These are phyloP conservation scores for Albophoma yamanashiensis DNA, from an alignment of 2,329 filamentous ascomycete species.

Conservation along the genomic window DNA sequence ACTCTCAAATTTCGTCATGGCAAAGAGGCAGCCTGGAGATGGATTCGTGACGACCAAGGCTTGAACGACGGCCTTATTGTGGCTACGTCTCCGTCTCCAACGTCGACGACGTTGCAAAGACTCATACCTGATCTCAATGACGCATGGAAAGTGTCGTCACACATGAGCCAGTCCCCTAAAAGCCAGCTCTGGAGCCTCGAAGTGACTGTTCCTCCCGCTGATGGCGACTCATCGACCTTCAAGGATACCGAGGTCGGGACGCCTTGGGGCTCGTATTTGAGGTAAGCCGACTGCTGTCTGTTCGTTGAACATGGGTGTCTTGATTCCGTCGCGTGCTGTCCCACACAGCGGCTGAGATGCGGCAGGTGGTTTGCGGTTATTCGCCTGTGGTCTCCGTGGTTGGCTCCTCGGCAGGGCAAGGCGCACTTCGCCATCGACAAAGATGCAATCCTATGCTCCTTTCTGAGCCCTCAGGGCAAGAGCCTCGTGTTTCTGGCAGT, in stretches of 20 bases:
- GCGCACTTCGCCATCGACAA: conserved; percentile 57
- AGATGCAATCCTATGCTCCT: conserved; percentile 69
- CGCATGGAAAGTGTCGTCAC: conserved; percentile 40
- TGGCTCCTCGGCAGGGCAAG: conserved; percentile 77
- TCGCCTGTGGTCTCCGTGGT: conserved; percentile 71
- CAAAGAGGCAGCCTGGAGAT: conserved; percentile 50
- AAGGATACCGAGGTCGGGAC: conserved; percentile 48
- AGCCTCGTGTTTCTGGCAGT: conserved; percentile 71
- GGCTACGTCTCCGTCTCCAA: conserved; percentile 17
- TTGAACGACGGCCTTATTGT: conserved; percentile 55
- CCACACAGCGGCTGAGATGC: conserved; percentile 10
- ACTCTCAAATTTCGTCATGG: conserved; percentile 58
- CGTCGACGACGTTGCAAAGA: conserved; percentile 32
- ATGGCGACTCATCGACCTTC: conserved; percentile 46
- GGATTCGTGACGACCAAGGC: conserved; percentile 56
- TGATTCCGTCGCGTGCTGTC: too few relatives aligned
- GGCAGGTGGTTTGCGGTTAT: conserved; percentile 69
- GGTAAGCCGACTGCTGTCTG: conserved; percentile 25
- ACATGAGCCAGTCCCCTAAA: conserved; percentile 54
- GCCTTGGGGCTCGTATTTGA: conserved; percentile 46
- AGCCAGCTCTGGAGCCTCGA: conserved; percentile 63
- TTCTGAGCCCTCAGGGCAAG: conserved; percentile 59
- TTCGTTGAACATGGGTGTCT: too few relatives aligned
- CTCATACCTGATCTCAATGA: conserved; percentile 49
- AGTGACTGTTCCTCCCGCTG: conserved; percentile 42